These are phyloP conservation scores for Hanseniaspora taiwanica DNA, from an alignment of 805 yeast genomes.

Conservation along the genomic window DNA sequence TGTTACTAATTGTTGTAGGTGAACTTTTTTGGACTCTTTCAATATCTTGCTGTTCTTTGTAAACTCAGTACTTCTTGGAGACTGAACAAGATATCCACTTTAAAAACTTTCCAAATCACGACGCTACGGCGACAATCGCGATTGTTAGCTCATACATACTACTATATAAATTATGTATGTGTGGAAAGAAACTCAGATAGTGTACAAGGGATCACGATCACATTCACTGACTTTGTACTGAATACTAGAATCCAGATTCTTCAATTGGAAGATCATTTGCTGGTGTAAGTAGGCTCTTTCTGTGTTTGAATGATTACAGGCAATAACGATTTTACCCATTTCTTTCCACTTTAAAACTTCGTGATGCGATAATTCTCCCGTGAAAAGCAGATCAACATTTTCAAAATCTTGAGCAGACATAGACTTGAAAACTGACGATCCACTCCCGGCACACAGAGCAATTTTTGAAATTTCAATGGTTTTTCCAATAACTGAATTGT, in stretches of 20 bases:
- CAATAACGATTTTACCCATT: conserved; percentile 54
- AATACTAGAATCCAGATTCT: background rate
- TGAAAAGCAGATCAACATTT: conserved; percentile 59
- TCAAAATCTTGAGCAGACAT: conserved; percentile 33
- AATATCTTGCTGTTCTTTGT: too few relatives aligned
- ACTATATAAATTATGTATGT: too few relatives aligned
- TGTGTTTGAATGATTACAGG: conserved; percentile 84
- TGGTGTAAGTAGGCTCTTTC: conserved; percentile 69
- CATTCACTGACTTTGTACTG: conserved; percentile 8
- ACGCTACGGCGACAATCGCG: too few relatives aligned
- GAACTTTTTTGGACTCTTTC: too few relatives aligned
- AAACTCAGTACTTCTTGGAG: too few relatives aligned
- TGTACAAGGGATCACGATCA: conserved; percentile 14
- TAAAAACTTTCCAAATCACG: too few relatives aligned
- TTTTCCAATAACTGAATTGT: too few relatives aligned
- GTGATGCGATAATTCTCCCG: conserved; percentile 94
- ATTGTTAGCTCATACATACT: too few relatives aligned
- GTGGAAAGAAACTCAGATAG: background rate
- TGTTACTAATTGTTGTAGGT: background rate
- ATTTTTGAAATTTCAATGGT: conserved; percentile 35
- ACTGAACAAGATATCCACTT: too few relatives aligned
- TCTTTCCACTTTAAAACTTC: conserved; percentile 68
- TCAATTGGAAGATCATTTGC: conserved; percentile 30
- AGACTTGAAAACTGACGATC: conserved; percentile 57
- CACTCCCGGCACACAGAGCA: conserved; percentile 95